Evolutionary conservation across 2,329 filamentous ascomycete species (phyloP).

Genomic region (Hypoxylon sp.): DNA sequence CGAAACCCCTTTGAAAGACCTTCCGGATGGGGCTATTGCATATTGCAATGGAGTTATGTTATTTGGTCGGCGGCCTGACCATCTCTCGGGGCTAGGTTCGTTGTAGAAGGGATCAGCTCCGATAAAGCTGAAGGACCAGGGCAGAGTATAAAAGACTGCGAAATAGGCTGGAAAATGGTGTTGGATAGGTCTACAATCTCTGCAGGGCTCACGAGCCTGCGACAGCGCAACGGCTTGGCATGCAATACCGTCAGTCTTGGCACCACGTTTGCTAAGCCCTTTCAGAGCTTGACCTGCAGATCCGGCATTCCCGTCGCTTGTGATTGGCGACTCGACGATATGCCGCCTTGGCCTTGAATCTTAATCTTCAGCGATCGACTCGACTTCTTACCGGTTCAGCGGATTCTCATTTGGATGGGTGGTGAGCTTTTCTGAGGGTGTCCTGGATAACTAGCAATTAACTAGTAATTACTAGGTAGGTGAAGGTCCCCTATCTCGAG

Average conservation of each 20-base stretch:
- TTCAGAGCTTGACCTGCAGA: constrained; percentile 34
- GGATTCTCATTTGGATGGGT: constrained; percentile 32
- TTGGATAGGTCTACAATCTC: constrained; percentile 5
- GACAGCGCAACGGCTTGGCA: constrained; percentile 38
- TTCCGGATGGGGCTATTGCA: constrained; percentile 37
- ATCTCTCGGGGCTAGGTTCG: constrained; percentile 20
- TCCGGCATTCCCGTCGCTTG: constrained; percentile 26
- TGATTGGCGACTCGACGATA: constrained; percentile 29
- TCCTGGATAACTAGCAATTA: constrained; percentile 6
- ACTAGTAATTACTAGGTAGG: not conserved
- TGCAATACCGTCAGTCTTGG: constrained; percentile 32
- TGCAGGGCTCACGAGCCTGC: constrained; percentile 26
- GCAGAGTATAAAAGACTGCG: constrained; percentile 8
- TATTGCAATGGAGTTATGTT: constrained; percentile 19
- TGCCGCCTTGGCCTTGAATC: constrained; percentile 27
- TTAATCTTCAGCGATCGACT: constrained; percentile 38
- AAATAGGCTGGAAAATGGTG: not conserved
- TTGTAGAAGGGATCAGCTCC: constrained; percentile 39
- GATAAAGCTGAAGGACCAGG: constrained; percentile 3
- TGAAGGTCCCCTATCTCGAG: constrained; percentile 27
- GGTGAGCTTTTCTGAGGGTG: constrained; percentile 1
- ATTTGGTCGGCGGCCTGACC: constrained; percentile 19
- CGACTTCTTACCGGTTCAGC: constrained; percentile 32
- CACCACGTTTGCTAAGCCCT: constrained; percentile 35
- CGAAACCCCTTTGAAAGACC: constrained; percentile 31